Base-by-base conservation (phyloP, 805 yeast species). In the Suhomyces sp. region DNA sequence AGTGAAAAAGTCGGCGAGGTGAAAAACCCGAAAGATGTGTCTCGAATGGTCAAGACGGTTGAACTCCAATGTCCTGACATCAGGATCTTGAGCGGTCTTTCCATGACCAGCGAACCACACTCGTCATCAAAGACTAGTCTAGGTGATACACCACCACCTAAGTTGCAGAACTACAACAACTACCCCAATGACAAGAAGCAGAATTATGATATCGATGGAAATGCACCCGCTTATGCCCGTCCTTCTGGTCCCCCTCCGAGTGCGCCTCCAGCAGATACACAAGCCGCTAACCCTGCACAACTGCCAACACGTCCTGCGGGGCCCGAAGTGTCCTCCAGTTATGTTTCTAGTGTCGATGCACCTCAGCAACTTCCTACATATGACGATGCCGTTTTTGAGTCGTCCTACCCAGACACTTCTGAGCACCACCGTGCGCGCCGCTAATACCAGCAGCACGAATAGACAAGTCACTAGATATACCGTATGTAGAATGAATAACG, bases 381-480 rank as follows among this genome's bases (percentile, higher is more conserved):
- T 56, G 75, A 71, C 35, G 77, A 72, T 25, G 76, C 65, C 6
- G 56, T 71, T 50, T 54, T 63, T 24, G 74, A 70, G 47, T 53
- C 59, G 20, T 56, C 61, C 15, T 65, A 57, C 50, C 75, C 70
- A 52, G 65, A 69, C 50, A 60, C 61, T 31, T 55, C 65, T 43
- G 75, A 71, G 46, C 72, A 71, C 46, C 59, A 57, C 46, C 49
- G 70, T 15, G 74, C 73, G 3, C 52, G 75, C 43, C 60, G 70
- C 52, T 57, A 73, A 50, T 70, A 69, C 56, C 69, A 65, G 49
- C 71, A 66, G 46, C 68, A 65, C 47, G 64, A 65, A 25, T 64
- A 59, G 41, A 61, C 47, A 53, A 58, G 33, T 58, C 62, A 43
- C 43, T 63, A 12, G 68, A 62, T 24, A 17, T 9, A 31, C 31